phyloP scores from a whole-genome alignment of 2,329 filamentous ascomycete genomes.

The Dactylellina cionopaga region DNA sequence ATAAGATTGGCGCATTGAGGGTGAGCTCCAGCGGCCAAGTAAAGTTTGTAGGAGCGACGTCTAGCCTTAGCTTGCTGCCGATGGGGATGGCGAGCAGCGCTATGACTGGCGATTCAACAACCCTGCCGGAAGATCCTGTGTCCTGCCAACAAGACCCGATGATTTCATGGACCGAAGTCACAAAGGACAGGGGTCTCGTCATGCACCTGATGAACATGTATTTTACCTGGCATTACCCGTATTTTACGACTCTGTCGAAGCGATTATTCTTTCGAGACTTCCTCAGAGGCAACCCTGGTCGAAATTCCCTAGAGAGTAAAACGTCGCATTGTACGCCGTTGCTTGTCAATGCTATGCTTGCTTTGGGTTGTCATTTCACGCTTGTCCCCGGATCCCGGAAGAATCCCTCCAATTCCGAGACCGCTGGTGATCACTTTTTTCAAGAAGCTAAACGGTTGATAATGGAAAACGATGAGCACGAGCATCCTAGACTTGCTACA shows the following conservation, averaged over 20 bases:
- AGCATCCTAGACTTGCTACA: conserved; percentile 85
- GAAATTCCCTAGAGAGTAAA: conserved; percentile 65
- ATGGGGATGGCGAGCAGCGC: conserved; percentile 51
- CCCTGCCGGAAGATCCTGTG: conserved; percentile 19
- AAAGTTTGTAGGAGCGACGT: conserved; percentile 49
- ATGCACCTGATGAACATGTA: conserved; percentile 95
- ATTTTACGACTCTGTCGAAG: conserved; percentile 90
- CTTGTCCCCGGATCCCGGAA: conserved; percentile 77
- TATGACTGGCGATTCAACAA: conserved; percentile 47
- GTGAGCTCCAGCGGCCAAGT: conserved; percentile 49
- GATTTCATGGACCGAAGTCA: conserved; percentile 87
- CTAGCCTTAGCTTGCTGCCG: conserved; percentile 42
- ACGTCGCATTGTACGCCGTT: conserved; percentile 84
- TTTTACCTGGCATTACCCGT: conserved; percentile 97
- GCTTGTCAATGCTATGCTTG: conserved; percentile 92
- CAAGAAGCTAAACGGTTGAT: conserved; percentile 90
- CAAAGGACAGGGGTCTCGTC: conserved; percentile 79
- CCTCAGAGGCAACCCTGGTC: conserved; percentile 72
- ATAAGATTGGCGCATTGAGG: conserved; percentile 44
- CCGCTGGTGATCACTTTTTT: conserved; percentile 96
- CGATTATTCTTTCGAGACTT: conserved; percentile 89
- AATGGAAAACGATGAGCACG: conserved; percentile 90
- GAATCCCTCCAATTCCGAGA: conserved; percentile 77
- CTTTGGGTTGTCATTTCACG: conserved; percentile 93
- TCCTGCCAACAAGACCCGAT: conserved; percentile 68